A percentile compares a stretch with the other conserved stretches of the same genome.
Evolutionary conservation across 495 filamentous ascomycete genomes (phyloP).

Genomic region (Aspergillus cristatus): DNA sequence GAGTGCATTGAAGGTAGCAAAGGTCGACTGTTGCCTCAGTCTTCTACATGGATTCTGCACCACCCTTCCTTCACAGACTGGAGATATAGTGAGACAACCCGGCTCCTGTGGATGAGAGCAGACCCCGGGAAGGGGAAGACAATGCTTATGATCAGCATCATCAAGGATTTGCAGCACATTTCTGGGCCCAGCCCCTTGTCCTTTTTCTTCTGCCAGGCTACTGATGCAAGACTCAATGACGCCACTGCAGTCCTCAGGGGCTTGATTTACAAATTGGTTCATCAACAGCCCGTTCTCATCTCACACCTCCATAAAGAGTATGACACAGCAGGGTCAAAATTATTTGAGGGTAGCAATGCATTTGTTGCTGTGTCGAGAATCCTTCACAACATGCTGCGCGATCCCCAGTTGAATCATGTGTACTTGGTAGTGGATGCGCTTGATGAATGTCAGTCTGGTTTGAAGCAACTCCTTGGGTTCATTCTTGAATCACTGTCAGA

Average conservation of each 20-base stretch:
- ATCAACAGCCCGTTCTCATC: slow-evolving; percentile 23
- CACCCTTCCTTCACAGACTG: slow-evolving; percentile 23
- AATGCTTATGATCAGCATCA: slow-evolving; percentile 35
- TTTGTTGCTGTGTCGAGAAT: slow-evolving; percentile 20
- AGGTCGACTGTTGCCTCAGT: slow-evolving; percentile 30
- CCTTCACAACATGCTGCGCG: slow-evolving; percentile 25
- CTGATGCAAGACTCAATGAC: slow-evolving; percentile 24
- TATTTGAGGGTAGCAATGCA: slow-evolving; percentile 28
- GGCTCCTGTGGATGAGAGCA: slow-evolving; percentile 18
- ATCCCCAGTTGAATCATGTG: slow-evolving; percentile 13
- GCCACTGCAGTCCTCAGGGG: slow-evolving; percentile 32
- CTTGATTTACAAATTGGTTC: slow-evolving; percentile 30
- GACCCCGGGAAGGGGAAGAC: slow-evolving; percentile 27
- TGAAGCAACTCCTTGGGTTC: slow-evolving; percentile 21
- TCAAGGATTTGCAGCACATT: slow-evolving; percentile 20
- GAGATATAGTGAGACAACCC: not conserved
- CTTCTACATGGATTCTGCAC: slow-evolving; percentile 34
- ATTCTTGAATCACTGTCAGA: slow-evolving; percentile 11
- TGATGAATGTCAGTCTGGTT: slow-evolving; percentile 33
- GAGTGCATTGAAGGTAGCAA: slow-evolving; percentile 14
- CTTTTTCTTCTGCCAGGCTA: slow-evolving; percentile 42
- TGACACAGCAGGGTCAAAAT: slow-evolving; percentile 9
- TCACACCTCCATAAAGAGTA: slow-evolving; percentile 18
- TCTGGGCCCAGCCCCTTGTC: slow-evolving; percentile 13
- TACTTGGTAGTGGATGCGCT: slow-evolving; percentile 41